Evolutionary conservation across 2,329 filamentous ascomycete species (phyloP).

Genomic region (Calonectria crousiana): DNA sequence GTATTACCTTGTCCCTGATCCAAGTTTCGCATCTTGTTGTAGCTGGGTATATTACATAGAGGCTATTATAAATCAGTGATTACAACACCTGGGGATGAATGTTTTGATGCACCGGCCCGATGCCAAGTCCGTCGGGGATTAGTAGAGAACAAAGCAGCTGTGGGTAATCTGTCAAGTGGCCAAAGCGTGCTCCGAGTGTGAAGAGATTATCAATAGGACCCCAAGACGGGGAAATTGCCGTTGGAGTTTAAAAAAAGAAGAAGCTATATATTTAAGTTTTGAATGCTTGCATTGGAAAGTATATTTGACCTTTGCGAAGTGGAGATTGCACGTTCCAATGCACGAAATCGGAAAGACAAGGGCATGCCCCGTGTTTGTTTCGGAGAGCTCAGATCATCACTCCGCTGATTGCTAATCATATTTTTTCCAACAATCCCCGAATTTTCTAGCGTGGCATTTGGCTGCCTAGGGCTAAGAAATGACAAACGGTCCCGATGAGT

Average conservation of each 20-base stretch:
- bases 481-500: background rate
- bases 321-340: background rate
- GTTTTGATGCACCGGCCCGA: background rate
- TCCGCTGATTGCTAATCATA: background rate
- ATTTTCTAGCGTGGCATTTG: background rate
- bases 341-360: background rate
- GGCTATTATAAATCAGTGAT: background rate
- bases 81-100: background rate
- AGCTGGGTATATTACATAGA: background rate
- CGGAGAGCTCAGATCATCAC: background rate
- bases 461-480: background rate
- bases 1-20: background rate
- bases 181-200: background rate
- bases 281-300: background rate
- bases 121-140: background rate
- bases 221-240: background rate
- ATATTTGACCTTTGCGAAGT: background rate
- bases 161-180: background rate
- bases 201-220: background rate
- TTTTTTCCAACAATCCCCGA: background rate
- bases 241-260: background rate
- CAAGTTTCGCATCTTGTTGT: background rate
- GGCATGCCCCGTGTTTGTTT: background rate
- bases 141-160: background rate
- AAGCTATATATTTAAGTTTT: background rate